Base-by-base conservation (phyloP, 257 asterid genomes). In the Ilex asprella region DNA sequence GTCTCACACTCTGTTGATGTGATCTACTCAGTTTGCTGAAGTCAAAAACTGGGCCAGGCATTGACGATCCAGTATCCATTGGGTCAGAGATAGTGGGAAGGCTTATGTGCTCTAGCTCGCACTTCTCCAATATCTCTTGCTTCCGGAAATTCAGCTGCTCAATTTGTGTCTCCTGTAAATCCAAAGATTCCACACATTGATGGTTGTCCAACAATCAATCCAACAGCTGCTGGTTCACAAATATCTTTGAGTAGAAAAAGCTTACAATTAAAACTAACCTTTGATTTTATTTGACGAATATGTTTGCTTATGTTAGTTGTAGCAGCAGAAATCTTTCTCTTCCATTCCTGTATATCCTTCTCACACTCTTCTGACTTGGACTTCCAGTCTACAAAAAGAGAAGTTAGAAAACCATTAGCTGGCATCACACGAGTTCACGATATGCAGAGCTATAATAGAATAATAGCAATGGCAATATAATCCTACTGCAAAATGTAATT, bases 251-350 rank as follows among this genome's bases (percentile, higher is more conserved):
- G 54, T 3, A 49, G 10, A 12, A 6, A 49, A 49, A 49, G 5
- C 54, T 11, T 11, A 49, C 16, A n/a, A 6, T 16, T 66, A 39
- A 21, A 56, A 61, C 80, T 32, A 65, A 93, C 99, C 99, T 93
- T 89, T 29, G 95, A 80, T 76, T 87, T 93, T 61, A 82, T 93
- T 73, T 82, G 96, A 65, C 97, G 99, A 64, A 79, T 85, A 79
- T 80, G 95, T 74, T 93, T 87, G 76, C 87, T 76, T 68, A 93
- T 84, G 76, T 79, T 87, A 59, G 95, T 89, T 68, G 99, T 93
- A 50, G 89, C 96, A 70, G 89, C 85, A 44, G 99, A 87, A 32
- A 82, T 86, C 82, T 81, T 87, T 78, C 76, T 89, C 83, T 84
- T 79, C 97, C 86, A 89, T 67, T 75, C 83, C 80, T 85, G 95